Evolutionary conservation across 768 basidiomycete genomes (phyloP).

Genomic region (Panellus pusillus): DNA sequence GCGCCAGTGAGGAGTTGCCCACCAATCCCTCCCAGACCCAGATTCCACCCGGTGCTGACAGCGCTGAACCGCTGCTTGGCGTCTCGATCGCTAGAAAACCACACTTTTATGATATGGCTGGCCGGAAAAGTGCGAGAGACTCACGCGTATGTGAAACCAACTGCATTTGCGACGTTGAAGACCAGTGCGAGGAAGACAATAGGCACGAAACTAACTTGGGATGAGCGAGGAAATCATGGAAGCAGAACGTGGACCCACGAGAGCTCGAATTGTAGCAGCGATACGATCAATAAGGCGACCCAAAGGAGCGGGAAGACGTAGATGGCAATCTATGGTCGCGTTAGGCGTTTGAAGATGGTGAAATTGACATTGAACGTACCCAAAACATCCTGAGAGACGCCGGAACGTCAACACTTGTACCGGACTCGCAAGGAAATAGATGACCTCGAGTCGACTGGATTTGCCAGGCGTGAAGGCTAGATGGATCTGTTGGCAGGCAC

Average conservation of each 20-base stretch:
- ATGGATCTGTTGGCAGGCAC: constrained; percentile 7
- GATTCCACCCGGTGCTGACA: constrained; percentile 66
- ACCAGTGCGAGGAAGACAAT: constrained; percentile 93
- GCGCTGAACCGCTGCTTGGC: constrained; percentile 84
- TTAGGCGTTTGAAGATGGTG: constrained; percentile 1
- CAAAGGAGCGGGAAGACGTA: constrained; percentile 90
- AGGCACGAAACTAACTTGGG: constrained; percentile 74
- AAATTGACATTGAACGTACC: constrained; percentile 47
- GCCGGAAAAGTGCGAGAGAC: constrained; percentile 27
- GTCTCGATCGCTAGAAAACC: constrained; percentile 70
- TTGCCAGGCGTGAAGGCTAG: constrained; percentile 86
- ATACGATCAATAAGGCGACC: constrained; percentile 84
- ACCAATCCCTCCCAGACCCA: constrained; percentile 79
- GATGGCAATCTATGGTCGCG: constrained; percentile 65
- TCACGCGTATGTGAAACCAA: constrained; percentile 95
- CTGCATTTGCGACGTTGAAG: constrained; percentile 94
- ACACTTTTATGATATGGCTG: not conserved
- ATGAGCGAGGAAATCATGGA: constrained; percentile 3
- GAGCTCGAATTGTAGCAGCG: constrained; percentile 84
- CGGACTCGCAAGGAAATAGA: constrained; percentile 23
- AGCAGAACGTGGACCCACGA: constrained; percentile 54
- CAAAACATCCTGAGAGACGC: constrained; percentile 77
- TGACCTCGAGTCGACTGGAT: constrained; percentile 84
- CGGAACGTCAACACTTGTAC: not conserved
- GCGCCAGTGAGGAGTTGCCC: constrained; percentile 82